Conservation (phyloP, 2,329 filamentous ascomycete species). For the Phoma herbarum region DNA sequence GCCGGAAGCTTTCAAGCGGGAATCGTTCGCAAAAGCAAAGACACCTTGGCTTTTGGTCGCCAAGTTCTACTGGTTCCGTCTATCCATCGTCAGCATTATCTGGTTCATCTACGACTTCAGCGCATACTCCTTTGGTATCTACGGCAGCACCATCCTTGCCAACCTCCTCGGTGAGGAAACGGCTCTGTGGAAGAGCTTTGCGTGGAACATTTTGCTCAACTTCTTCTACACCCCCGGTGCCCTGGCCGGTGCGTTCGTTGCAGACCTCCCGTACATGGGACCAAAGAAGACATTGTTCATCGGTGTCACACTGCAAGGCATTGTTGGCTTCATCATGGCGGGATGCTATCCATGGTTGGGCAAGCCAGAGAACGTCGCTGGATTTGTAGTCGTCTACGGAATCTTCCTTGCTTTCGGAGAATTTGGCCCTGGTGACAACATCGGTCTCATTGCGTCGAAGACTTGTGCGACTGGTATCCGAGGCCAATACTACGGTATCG, state of each 20-base stretch:
- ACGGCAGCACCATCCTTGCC: constrained; percentile 76
- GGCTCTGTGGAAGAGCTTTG: constrained; percentile 79
- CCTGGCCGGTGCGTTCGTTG: constrained; percentile 76
- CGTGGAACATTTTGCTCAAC: constrained; percentile 89
- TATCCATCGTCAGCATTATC: constrained; percentile 63
- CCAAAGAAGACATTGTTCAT: constrained; percentile 76
- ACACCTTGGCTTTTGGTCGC: constrained; percentile 56
- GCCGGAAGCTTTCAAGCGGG: constrained; percentile 62
- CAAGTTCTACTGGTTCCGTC: constrained; percentile 63
- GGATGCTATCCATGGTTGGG: constrained; percentile 77
- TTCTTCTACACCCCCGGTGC: constrained; percentile 89
- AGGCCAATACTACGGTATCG: constrained; percentile 76
- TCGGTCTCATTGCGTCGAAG: constrained; percentile 86
- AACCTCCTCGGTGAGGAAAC: constrained; percentile 68
- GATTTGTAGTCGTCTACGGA: constrained; percentile 80
- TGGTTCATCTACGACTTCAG: constrained; percentile 75
- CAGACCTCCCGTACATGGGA: constrained; percentile 73
- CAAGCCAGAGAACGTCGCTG: constrained; percentile 71
- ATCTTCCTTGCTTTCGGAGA: constrained; percentile 82
- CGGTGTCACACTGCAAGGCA: constrained; percentile 75
- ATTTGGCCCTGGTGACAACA: constrained; percentile 89
- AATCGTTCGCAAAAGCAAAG: constrained; percentile 57
- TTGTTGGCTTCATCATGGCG: constrained; percentile 90
- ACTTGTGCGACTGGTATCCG: constrained; percentile 88
- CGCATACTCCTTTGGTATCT: constrained; percentile 85